A percentile compares a stretch with the other conserved stretches of the same genome.
Evolutionary conservation across 179 eudicot genomes (phyloP).

Genomic region (Dionaea muscipula): DNA sequence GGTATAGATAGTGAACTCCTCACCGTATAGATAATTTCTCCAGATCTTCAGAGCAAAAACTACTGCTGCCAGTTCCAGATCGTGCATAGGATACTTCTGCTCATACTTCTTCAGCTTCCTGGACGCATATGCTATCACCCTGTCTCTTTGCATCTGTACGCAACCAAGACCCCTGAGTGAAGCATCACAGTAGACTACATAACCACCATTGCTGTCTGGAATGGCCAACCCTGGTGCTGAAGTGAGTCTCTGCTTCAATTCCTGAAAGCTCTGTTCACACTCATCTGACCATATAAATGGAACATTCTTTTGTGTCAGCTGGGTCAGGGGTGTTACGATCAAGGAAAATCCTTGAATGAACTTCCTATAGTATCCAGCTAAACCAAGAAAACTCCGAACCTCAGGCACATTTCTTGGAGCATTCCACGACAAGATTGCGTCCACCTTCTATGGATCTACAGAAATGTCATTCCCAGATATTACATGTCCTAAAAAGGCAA

Average conservation of each 20-base stretch:
- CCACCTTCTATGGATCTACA: neutral
- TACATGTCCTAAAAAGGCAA: neutral
- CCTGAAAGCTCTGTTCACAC: neutral
- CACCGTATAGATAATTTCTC: neutral
- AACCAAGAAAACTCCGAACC: neutral
- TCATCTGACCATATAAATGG: neutral
- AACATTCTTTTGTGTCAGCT: neutral
- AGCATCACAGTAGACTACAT: no score
- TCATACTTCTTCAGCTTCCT: neutral
- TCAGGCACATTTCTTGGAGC: neutral
- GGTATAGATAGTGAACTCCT: no score
- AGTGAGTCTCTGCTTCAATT: neutral
- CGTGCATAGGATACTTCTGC: neutral
- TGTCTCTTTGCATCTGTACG: no score
- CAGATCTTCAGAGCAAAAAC: neutral
- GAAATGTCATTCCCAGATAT: neutral
- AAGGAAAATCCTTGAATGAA: neutral
- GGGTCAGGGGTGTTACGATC: neutral
- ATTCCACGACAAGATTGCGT: neutral
- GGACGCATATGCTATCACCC: neutral
- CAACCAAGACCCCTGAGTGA: no score
- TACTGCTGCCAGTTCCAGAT: neutral
- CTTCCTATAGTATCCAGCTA: neutral
- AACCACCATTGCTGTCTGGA: no score
- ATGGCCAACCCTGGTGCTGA: no score